Conservation (phyloP, 208 protist species). For the Leishmania mexicana region DNA sequence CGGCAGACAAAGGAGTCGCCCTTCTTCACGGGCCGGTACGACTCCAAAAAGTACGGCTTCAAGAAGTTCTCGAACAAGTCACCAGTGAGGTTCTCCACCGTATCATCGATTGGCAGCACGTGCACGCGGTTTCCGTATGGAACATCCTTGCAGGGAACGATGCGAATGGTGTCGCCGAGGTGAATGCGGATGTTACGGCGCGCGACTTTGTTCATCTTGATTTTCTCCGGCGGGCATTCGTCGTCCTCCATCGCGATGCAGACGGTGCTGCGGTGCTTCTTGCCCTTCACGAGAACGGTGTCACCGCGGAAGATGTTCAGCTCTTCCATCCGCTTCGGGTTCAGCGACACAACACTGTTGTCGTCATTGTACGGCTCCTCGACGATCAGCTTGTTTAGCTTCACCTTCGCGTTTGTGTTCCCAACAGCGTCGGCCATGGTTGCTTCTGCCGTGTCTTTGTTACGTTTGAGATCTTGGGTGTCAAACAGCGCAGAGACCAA, state of each 20-base stretch:
- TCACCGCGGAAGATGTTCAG: slow-evolving; percentile 99
- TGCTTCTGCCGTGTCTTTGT: background rate
- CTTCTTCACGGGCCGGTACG: slow-evolving; percentile 99
- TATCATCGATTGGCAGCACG: slow-evolving; percentile 99
- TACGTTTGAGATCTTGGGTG: background rate
- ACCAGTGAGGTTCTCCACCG: slow-evolving; percentile 98
- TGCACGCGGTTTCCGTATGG: slow-evolving; percentile 99
- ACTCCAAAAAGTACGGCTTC: slow-evolving; percentile 99
- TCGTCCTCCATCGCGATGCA: slow-evolving; percentile 98
- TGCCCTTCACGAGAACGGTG: slow-evolving; percentile 98
- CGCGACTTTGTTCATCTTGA: slow-evolving; percentile 99
- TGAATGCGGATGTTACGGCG: slow-evolving; percentile 99
- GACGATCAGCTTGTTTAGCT: slow-evolving; percentile 97
- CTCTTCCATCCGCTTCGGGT: slow-evolving; percentile 96
- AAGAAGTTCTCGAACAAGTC: slow-evolving; percentile 99
- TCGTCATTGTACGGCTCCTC: slow-evolving; percentile 98
- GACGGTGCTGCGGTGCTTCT: slow-evolving; percentile 97
- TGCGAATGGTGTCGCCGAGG: slow-evolving; percentile 97
- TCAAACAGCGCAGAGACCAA: background rate
- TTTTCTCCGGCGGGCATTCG: slow-evolving; percentile 93
- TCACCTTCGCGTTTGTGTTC: slow-evolving; percentile 22
- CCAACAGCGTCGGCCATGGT: slow-evolving; percentile 28
- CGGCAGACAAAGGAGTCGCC: slow-evolving; percentile 98
- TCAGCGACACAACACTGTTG: slow-evolving; percentile 97
- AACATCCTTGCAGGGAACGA: slow-evolving; percentile 97